phyloP scores from a whole-genome alignment of 352 stramenopile genomes.

The Phytophthora megakarya region DNA sequence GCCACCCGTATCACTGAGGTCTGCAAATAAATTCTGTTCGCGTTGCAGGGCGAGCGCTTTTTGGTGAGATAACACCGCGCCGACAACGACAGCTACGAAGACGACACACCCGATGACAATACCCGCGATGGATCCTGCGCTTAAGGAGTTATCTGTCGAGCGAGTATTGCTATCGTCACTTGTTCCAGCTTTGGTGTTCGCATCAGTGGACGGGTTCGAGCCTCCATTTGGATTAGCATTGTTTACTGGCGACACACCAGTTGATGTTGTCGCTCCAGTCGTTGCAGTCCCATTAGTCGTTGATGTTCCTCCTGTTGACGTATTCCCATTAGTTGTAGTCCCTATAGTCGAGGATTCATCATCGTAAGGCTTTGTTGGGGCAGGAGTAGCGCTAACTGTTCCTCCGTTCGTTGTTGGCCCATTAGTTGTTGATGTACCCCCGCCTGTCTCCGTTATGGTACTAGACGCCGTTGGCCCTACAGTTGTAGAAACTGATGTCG shows the following conservation, averaged over 20 bases:
- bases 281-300: neutral
- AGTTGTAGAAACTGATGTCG: neutral
- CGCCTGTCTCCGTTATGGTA: neutral
- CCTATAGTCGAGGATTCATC: neutral
- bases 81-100: slow-evolving; percentile 27
- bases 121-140: slow-evolving; percentile 17
- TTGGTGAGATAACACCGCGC: slow-evolving; percentile 24
- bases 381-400: no score
- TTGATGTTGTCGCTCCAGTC: neutral
- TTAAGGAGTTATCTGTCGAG: slow-evolving; percentile 1
- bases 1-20: slow-evolving; percentile 24
- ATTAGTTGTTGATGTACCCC: neutral
- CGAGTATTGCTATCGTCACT: neutral
- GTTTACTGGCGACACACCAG: neutral
- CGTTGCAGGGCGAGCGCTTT: slow-evolving; percentile 23
- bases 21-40: slow-evolving; percentile 30
- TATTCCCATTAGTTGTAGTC: no score
- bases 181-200: neutral
- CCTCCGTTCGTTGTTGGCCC: neutral
- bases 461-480: neutral
- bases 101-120: slow-evolving; percentile 26
- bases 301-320: neutral
- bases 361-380: neutral
- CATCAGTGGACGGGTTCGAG: neutral
- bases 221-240: neutral